phyloP scores from a whole-genome alignment of 305 asterid genomes.

The Fraxinus dipetala region DNA sequence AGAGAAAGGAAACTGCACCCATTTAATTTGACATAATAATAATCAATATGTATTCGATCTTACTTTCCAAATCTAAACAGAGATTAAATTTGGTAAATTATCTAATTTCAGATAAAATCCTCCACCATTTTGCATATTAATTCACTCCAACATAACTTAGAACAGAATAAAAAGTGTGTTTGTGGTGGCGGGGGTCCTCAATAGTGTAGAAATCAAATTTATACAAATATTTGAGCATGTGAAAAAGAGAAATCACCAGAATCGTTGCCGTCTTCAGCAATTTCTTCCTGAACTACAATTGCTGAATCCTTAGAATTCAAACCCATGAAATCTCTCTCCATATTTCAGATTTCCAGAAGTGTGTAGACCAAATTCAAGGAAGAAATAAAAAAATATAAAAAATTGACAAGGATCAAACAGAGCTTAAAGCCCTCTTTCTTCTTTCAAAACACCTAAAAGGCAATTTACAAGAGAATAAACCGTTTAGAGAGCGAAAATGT shows the following conservation, averaged over 20 bases:
- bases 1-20: conserved; percentile 3
- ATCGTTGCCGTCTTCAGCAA: conserved; percentile 46
- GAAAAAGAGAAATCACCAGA: conserved; percentile 42
- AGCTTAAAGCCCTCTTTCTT: conserved; percentile 7
- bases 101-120: background rate
- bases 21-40: background rate
- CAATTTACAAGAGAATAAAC: background rate
- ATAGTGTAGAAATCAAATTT: background rate
- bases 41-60: background rate
- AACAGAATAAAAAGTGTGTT: background rate
- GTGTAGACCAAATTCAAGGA: conserved; percentile 4
- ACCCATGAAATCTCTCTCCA: conserved; percentile 90
- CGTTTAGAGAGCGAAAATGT: background rate
- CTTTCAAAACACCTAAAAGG: background rate
- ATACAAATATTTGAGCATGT: background rate
- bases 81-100: background rate
- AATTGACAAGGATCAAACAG: background rate
- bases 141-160: background rate
- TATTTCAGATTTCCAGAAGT: conserved; percentile 31
- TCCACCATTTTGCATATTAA: background rate
- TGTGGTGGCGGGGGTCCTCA: background rate
- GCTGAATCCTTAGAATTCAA: conserved; percentile 45
- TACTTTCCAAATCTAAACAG: background rate
- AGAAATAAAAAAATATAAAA: background rate
- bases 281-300: conserved; percentile 54